Conservation (phyloP, 768 basidiomycete species). For the Boletus rubropictus region DNA sequence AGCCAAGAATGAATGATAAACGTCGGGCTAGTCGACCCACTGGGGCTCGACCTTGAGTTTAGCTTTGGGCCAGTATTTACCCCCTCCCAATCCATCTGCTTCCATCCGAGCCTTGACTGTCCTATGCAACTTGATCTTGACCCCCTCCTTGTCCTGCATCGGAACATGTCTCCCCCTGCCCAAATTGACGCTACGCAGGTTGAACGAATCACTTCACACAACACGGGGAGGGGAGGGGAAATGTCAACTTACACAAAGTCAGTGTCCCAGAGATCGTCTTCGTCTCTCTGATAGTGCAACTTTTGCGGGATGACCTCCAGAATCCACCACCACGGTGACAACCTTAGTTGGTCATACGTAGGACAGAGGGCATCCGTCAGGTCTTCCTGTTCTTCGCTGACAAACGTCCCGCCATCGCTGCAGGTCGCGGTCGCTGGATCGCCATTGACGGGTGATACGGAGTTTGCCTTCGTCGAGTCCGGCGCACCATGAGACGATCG, state of each 20-base stretch:
- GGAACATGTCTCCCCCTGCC: conserved; percentile 40
- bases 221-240: neutral
- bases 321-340: conserved; percentile 54
- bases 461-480: conserved; percentile 7
- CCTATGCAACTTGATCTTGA: conserved; percentile 44
- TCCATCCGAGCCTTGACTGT: conserved; percentile 49
- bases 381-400: conserved; percentile 60
- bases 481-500: conserved; percentile 12
- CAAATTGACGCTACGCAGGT: conserved; percentile 29
- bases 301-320: conserved; percentile 49
- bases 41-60: conserved; percentile 32
- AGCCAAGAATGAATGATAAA: neutral
- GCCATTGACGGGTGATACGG: conserved; percentile 3
- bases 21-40: conserved; percentile 36
- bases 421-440: conserved; percentile 15
- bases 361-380: conserved; percentile 48
- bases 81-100: conserved; percentile 31
- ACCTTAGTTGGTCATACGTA: conserved; percentile 53
- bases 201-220: neutral
- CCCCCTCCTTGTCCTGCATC: conserved; percentile 30
- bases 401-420: conserved; percentile 16
- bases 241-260: conserved; percentile 15
- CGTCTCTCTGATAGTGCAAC: conserved; percentile 24
- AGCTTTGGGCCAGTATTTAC: conserved; percentile 39
- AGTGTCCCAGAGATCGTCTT: conserved; percentile 13